phyloP scores from a whole-genome alignment of 495 filamentous ascomycete species.

The Paragyromitra xinjiangensis region DNA sequence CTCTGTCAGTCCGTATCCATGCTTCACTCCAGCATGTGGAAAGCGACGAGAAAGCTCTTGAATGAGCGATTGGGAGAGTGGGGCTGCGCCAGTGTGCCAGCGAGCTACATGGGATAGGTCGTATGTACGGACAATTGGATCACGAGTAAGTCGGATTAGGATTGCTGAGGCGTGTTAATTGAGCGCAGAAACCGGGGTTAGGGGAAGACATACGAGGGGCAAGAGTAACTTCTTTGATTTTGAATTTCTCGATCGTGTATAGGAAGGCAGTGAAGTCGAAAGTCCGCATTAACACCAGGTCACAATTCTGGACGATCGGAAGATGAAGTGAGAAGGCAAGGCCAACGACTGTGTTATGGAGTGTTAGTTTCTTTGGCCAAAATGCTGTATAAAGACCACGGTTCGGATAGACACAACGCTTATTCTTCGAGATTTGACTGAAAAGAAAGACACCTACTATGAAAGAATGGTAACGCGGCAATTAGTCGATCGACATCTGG shows the following conservation, averaged over 20 bases:
- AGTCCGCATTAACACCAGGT: conserved; percentile 66
- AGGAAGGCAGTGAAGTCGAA: conserved; percentile 70
- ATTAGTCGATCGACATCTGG: conserved; percentile 64
- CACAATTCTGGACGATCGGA: conserved; percentile 66
- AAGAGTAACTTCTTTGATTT: conserved; percentile 69
- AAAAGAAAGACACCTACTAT: conserved; percentile 55
- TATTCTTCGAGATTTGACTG: not conserved
- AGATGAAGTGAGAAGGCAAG: conserved; percentile 70
- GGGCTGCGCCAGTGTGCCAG: conserved; percentile 71
- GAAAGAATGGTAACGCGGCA: conserved; percentile 67
- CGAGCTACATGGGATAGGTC: conserved; percentile 65
- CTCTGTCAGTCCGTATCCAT: conserved; percentile 77
- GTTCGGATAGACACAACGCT: not conserved
- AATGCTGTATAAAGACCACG: not conserved
- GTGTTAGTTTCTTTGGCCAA: not conserved
- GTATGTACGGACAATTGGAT: conserved; percentile 69
- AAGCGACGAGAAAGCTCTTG: conserved; percentile 67
- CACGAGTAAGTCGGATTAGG: conserved; percentile 71
- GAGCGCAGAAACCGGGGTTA: not conserved
- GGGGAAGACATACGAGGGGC: conserved; percentile 63
- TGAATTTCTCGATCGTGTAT: conserved; percentile 63
- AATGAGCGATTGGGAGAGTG: conserved; percentile 72
- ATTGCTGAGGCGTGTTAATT: conserved; percentile 70
- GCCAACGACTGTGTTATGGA: conserved; percentile 58
- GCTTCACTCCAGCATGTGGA: conserved; percentile 67